Evolutionary conservation across 805 yeast species (phyloP).

Genomic region (Kurtzmaniella cleridarum): DNA sequence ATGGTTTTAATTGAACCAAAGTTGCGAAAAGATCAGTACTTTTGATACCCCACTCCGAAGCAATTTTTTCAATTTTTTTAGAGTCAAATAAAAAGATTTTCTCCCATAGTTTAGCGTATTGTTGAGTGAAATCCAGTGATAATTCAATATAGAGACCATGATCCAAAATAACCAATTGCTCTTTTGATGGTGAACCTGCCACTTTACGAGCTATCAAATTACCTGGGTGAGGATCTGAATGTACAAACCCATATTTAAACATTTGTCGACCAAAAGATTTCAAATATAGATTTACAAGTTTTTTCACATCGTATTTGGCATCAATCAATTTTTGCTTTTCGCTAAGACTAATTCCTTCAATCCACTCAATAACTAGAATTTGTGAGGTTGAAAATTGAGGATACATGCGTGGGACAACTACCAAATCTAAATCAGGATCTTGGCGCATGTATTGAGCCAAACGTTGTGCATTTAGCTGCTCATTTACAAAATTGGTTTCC

Average conservation of each 20-base stretch:
- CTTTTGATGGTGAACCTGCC: conserved; percentile 17
- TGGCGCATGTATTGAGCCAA: conserved; percentile 31
- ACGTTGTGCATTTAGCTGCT: conserved; percentile 45
- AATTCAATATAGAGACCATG: conserved; percentile 68
- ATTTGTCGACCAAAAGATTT: conserved; percentile 52
- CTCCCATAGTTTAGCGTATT: conserved; percentile 63
- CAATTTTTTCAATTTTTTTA: conserved; percentile 42
- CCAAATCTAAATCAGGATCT: conserved; percentile 33
- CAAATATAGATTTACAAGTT: conserved; percentile 47
- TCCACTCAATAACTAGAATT: conserved; percentile 68
- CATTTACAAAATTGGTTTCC: conserved; percentile 60
- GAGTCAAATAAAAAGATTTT: conserved; percentile 50
- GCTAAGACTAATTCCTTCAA: conserved; percentile 61
- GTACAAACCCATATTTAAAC: conserved; percentile 63
- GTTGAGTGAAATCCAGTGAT: conserved; percentile 42
- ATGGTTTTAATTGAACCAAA: conserved; percentile 46
- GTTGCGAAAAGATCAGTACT: conserved; percentile 59
- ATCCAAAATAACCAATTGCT: conserved; percentile 63
- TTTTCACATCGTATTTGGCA: conserved; percentile 31
- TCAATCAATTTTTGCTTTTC: conserved; percentile 37
- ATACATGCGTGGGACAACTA: conserved; percentile 54
- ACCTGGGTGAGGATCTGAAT: conserved; percentile 81
- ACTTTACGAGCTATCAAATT: conserved; percentile 52
- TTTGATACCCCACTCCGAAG: conserved; percentile 63
- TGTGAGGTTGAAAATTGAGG: conserved; percentile 41